phyloP scores from a whole-genome alignment of 2,329 filamentous ascomycete species.

The Diaporthe aspalathi region DNA sequence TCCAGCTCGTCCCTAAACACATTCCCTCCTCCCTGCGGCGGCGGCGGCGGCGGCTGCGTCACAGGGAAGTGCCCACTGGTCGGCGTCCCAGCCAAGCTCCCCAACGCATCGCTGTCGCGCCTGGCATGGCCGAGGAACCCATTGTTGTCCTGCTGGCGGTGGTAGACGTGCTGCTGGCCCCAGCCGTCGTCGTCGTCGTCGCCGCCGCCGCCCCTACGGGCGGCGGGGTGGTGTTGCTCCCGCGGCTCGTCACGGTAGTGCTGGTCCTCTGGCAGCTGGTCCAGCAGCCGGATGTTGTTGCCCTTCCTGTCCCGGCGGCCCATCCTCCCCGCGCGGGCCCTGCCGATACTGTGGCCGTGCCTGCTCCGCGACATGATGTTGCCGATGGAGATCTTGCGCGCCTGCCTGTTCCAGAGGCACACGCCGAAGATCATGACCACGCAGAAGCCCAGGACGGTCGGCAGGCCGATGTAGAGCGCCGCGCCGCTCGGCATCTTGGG shows the following conservation, averaged over 20 bases:
- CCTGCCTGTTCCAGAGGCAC: constrained; percentile 66
- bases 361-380: constrained; percentile 61
- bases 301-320: constrained; percentile 49
- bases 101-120: constrained; percentile 61
- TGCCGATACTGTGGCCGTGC: constrained; percentile 57
- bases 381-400: constrained; percentile 62
- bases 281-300: constrained; percentile 57
- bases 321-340: constrained; percentile 49
- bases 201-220: neutral
- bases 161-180: constrained; percentile 43
- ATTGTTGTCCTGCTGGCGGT: constrained; percentile 47
- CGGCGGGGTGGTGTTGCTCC: constrained; percentile 1
- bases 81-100: constrained; percentile 61
- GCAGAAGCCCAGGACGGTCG: constrained; percentile 61
- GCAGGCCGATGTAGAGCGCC: constrained; percentile 65
- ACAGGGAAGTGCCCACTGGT: constrained; percentile 54
- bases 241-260: constrained; percentile 41
- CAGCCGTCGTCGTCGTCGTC: neutral
- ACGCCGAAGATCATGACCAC: constrained; percentile 63
- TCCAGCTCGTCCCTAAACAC: constrained; percentile 62
- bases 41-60: constrained; percentile 46
- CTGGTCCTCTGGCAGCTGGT: constrained; percentile 46
- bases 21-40: constrained; percentile 54
- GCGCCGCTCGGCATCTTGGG: constrained; percentile 50
- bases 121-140: constrained; percentile 43